Percentiles rank a stretch among this genome's conserved stretches.
phyloP scores from a whole-genome alignment of 1,139 yeast genomes.

The Debaryomyces subglobosus region DNA sequence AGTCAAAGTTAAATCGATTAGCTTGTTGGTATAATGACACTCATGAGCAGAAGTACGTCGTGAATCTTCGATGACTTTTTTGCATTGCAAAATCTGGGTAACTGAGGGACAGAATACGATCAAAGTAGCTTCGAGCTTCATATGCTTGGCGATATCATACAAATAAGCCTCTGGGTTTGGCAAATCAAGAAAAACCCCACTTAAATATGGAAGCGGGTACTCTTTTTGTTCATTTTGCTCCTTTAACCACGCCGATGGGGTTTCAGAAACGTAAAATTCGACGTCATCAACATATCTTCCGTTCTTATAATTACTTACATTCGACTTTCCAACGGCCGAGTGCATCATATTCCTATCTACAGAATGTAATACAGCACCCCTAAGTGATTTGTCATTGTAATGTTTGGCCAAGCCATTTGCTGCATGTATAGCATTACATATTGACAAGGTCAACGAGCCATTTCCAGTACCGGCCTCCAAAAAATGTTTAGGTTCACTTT shows the following conservation, averaged over 20 bases:
- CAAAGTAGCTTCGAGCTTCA: slow-evolving; percentile 6
- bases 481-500: slow-evolving; percentile 1
- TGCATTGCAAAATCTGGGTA: slow-evolving; percentile 5
- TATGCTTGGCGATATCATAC: slow-evolving; percentile 1
- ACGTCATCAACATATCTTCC: slow-evolving; percentile 1
- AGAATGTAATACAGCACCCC: slow-evolving; percentile 3
- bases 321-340: not conserved
- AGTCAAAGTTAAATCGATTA: slow-evolving; percentile 3
- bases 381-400: slow-evolving; percentile 1
- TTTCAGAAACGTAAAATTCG: not conserved
- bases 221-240: not conserved
- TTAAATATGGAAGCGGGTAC: not conserved
- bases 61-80: slow-evolving; percentile 2
- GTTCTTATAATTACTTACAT: slow-evolving; percentile 1
- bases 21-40: not conserved
- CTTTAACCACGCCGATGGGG: slow-evolving; percentile 1
- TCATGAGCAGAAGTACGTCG: not conserved
- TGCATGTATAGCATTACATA: slow-evolving; percentile 5
- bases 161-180: slow-evolving; percentile 2
- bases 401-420: slow-evolving; percentile 4
- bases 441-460: slow-evolving; percentile 5
- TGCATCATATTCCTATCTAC: not conserved
- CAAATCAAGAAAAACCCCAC: slow-evolving; percentile 5
- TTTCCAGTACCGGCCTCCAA: slow-evolving; percentile 5
- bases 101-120: slow-evolving; percentile 4